Evolutionary conservation across 495 filamentous ascomycete species (phyloP), one percentile per base, ranked within the genome.

Genomic region (Friedmanniomyces endolithicus): DNA sequence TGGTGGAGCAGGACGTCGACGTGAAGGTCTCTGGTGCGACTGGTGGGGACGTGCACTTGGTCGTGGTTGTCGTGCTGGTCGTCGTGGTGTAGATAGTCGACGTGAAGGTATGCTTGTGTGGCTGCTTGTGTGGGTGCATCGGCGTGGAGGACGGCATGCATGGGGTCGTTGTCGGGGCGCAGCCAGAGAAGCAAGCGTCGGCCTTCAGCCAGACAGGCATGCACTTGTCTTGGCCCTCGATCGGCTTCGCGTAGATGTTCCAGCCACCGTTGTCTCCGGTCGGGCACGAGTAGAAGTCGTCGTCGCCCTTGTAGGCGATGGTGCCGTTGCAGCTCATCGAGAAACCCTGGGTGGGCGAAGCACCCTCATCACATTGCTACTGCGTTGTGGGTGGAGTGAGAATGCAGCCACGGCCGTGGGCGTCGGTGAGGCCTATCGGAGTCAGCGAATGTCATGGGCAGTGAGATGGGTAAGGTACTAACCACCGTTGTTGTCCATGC

Each of bases 281-380:
- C 25, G 60, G 63, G 43, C 63, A 63, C 8, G 57, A 22, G 16
- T 22, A 60, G 44, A 65, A 64, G 4, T 25, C 45, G 17, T 25
- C 1, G 47, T n/a, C 11, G 43, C 45, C 54, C 16, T 61, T 20
- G 60, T 55, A 48, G 8, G 9, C 12, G 19, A 64, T 48, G 11
- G 61, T 60, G 33, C 64, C 64, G 45, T 63, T 54, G 54, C 57
- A 62, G 54, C 45, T 50, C 25, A 68, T 54, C 9, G 56, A 50
- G 61, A 72, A 72, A 46, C 67, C 69, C 14, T 54, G 29, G 23
- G 57, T 53, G 1, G 63, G 70, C 3, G 46, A 55, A 19, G 70
- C 72, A 56, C 78, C 79, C 22, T 66, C 55, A 55, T 85, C 82
- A 64, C 84, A 87, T 64, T 86, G 82, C 45, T 78, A 78, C 57